Percentiles rank a stretch among this genome's conserved stretches.
phyloP scores from a whole-genome alignment of 306 rosid species.

The Morella rubra region DNA sequence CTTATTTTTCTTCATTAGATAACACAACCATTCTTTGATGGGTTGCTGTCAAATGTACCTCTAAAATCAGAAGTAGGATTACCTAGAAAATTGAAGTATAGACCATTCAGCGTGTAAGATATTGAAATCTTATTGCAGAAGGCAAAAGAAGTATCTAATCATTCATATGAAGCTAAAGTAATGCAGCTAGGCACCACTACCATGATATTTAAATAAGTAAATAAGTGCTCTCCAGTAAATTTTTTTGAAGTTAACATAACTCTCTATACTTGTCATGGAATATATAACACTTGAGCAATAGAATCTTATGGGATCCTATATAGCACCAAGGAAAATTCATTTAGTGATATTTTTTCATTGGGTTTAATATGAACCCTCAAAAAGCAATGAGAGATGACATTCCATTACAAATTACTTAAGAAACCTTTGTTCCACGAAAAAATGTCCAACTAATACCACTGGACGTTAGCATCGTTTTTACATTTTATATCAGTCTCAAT shows the following conservation, averaged over 20 bases:
- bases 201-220: neutral
- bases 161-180: neutral
- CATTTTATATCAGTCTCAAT: neutral
- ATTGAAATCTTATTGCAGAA: neutral
- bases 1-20: neutral
- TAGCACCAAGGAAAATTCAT: neutral
- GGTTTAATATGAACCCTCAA: too few relatives aligned
- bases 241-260: neutral
- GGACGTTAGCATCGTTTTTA: neutral
- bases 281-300: too few relatives aligned
- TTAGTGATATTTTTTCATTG: neutral
- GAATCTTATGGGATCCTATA: neutral
- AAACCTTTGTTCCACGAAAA: neutral
- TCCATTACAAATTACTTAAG: too few relatives aligned
- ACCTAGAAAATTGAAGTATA: neutral
- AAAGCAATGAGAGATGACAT: too few relatives aligned
- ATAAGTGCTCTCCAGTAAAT: neutral
- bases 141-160: neutral
- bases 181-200: too few relatives aligned
- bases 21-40: neutral
- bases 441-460: neutral
- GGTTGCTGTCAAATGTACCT: neutral
- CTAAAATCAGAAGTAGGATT: neutral
- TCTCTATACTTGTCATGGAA: neutral
- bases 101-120: neutral